phyloP scores from a whole-genome alignment of 345 rosid genomes.

The Trapa bicornis region DNA sequence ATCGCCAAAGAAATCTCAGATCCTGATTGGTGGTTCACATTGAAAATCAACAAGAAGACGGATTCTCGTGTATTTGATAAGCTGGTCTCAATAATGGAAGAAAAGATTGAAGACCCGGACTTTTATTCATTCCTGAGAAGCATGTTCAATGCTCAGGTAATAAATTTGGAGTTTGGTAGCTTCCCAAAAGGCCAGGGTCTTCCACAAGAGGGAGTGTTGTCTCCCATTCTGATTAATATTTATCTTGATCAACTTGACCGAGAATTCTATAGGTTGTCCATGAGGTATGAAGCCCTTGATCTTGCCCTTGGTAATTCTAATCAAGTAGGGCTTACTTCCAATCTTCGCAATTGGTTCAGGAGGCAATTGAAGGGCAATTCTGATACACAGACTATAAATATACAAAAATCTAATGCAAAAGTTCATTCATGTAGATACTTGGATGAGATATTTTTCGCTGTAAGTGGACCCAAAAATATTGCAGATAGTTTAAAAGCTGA shows the following conservation, averaged over 20 bases:
- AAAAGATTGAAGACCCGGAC: conserved; percentile 38
- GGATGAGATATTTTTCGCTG: conserved; percentile 75
- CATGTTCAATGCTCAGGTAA: conserved; percentile 61
- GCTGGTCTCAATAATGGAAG: conserved; percentile 52
- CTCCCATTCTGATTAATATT: conserved; percentile 66
- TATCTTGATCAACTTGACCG: conserved; percentile 64
- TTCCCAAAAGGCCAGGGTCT: conserved; percentile 93
- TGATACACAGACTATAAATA: conserved; percentile 12
- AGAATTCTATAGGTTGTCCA: conserved; percentile 56
- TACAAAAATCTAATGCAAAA: conserved; percentile 26
- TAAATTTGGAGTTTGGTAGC: conserved; percentile 79
- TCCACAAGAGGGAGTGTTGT: conserved; percentile 86
- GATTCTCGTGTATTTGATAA: conserved; percentile 38
- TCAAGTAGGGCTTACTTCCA: conserved; percentile 31
- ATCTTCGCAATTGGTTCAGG: conserved; percentile 71
- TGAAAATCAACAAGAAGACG: conserved; percentile 38
- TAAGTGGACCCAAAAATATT: conserved; percentile 52
- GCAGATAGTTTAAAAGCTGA: conserved; percentile 48
- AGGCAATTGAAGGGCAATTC: conserved; percentile 48
- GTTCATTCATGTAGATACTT: conserved; percentile 62
- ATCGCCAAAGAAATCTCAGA: conserved; percentile 41
- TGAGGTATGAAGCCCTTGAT: conserved; percentile 70
- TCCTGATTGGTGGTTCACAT: conserved; percentile 81
- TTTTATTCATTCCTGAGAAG: conserved; percentile 38
- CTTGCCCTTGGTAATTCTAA: conserved; percentile 12